Percentiles rank a stretch among this genome's conserved stretches.
These are phyloP conservation scores for Mycena crocata DNA, from an alignment of 768 basidiomycete species.

Conservation along the genomic window DNA sequence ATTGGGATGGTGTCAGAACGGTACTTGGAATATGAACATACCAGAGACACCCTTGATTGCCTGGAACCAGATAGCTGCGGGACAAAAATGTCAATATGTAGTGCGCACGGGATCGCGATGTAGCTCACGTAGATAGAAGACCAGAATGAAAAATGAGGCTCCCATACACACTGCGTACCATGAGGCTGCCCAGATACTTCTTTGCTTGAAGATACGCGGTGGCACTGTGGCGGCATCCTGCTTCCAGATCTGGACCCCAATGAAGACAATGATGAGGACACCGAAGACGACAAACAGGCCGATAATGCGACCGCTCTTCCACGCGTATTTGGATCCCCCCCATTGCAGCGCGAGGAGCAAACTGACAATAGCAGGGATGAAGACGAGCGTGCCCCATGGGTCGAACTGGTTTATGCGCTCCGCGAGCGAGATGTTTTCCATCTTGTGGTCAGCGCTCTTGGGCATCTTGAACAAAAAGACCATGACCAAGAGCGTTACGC, in stretches of 20 bases:
- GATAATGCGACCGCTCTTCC: conserved; percentile 44
- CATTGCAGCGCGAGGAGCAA: conserved; percentile 53
- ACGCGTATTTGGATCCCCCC: conserved; percentile 57
- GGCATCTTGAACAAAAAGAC: conserved; percentile 36
- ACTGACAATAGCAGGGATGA: conserved; percentile 31
- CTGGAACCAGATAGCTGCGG: conserved; percentile 41
- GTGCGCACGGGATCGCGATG: background rate
- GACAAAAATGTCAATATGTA: background rate
- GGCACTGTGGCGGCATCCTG: conserved; percentile 32
- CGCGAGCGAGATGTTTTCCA: background rate
- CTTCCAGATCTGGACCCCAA: conserved; percentile 29
- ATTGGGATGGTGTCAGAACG: background rate
- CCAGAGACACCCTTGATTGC: conserved; percentile 48
- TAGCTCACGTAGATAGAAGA: conserved; percentile 21
- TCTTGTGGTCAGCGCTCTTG: conserved; percentile 3
- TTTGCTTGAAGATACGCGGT: conserved; percentile 27
- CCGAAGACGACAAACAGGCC: conserved; percentile 27
- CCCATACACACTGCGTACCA: conserved; percentile 22
- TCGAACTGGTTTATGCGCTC: conserved; percentile 30
- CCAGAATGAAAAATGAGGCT: conserved; percentile 27
- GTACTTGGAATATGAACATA: background rate
- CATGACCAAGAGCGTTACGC: conserved; percentile 12
- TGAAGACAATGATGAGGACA: conserved; percentile 30
- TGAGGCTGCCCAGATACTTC: conserved; percentile 23
- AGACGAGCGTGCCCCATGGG: conserved; percentile 23